Conservation (phyloP, 768 basidiomycete species). For the Calocera viscosa region DNA sequence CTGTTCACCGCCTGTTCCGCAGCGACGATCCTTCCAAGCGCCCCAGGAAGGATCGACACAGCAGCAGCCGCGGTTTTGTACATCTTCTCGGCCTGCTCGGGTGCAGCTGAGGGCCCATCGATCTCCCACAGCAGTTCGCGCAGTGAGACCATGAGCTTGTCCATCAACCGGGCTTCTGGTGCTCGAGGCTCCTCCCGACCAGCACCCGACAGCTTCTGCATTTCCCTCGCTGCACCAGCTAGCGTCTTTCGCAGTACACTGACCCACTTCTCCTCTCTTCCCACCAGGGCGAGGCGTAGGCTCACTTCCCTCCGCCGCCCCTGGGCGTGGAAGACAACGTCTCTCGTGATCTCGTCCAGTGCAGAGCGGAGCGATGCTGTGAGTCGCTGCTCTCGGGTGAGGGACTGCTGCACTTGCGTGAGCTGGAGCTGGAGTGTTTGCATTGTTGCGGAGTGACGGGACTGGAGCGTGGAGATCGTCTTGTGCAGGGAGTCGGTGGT, state of each 20-base stretch:
- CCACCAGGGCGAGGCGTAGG: conserved; percentile 47
- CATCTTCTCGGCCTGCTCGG: not conserved
- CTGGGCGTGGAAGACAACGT: conserved; percentile 56
- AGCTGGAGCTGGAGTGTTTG: conserved; percentile 44
- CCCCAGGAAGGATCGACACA: conserved; percentile 24
- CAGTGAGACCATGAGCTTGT: not conserved
- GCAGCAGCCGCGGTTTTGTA: not conserved
- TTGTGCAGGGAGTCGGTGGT: conserved; percentile 54
- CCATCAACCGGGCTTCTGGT: not conserved
- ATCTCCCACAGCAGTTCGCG: not conserved
- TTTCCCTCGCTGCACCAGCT: conserved; percentile 22
- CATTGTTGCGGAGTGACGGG: conserved; percentile 50
- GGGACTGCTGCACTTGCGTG: conserved; percentile 32
- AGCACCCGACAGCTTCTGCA: not conserved
- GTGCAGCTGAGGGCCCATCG: not conserved
- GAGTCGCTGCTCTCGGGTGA: conserved; percentile 35
- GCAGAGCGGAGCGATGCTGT: conserved; percentile 42
- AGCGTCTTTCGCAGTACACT: conserved; percentile 49
- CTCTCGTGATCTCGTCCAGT: conserved; percentile 58
- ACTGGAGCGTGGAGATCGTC: conserved; percentile 45
- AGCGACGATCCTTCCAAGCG: conserved; percentile 40
- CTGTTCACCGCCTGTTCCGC: conserved; percentile 40
- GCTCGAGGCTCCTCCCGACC: not conserved
- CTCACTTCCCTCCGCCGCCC: conserved; percentile 62
- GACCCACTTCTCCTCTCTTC: conserved; percentile 49